Evolutionary conservation across 2,329 filamentous ascomycete species (phyloP).

Genomic region (Sphaerulina musiva): DNA sequence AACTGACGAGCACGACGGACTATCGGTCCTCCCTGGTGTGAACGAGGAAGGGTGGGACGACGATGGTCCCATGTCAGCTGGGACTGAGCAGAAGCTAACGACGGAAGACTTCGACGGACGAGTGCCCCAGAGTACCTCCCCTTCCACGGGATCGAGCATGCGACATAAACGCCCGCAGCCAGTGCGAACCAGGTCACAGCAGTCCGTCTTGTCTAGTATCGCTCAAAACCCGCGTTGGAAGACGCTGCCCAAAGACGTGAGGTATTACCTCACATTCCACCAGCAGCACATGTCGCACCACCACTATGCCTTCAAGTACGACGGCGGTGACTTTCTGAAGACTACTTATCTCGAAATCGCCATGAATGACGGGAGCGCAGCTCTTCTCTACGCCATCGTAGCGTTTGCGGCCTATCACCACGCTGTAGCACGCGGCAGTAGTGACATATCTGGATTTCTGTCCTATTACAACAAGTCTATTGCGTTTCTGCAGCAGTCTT

Average conservation of each 20-base stretch:
- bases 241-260: conserved; percentile 54
- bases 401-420: conserved; percentile 86
- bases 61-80: conserved; percentile 21
- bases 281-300: conserved; percentile 69
- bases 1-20: conserved; percentile 35
- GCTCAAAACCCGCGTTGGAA: conserved; percentile 28
- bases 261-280: conserved; percentile 73
- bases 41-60: conserved; percentile 39
- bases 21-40: conserved; percentile 42
- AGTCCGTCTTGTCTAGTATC: conserved; percentile 22
- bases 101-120: conserved; percentile 35
- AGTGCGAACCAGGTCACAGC: conserved; percentile 19
- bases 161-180: conserved; percentile 15
- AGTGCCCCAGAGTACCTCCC: conserved; percentile 46
- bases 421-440: conserved; percentile 62
- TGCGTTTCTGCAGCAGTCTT: conserved; percentile 61
- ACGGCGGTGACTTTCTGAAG: conserved; percentile 67
- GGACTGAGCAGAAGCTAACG: conserved; percentile 33
- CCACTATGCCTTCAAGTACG: conserved; percentile 72
- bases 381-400: conserved; percentile 77
- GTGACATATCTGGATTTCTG: conserved; percentile 73
- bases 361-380: conserved; percentile 58
- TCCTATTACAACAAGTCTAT: conserved; percentile 88
- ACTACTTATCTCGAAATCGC: conserved; percentile 65
- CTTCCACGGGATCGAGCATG: conserved; percentile 42